These are phyloP conservation scores for Ceratobasidium sp. DNA, from an alignment of 1,284 basidiomycete species.

Conservation along the genomic window DNA sequence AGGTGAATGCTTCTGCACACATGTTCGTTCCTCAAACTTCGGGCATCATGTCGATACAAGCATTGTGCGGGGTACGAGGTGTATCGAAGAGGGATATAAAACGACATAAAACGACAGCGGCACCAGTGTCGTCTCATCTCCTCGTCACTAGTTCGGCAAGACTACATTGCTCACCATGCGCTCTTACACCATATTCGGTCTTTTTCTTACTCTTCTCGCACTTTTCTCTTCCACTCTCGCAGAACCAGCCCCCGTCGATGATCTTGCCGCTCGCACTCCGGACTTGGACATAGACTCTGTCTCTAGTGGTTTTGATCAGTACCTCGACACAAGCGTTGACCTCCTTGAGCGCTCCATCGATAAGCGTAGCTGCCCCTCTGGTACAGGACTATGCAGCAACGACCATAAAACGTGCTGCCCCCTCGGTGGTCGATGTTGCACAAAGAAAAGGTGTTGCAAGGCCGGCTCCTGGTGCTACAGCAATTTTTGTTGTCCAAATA, in stretches of 20 bases:
- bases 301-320: not conserved
- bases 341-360: not conserved
- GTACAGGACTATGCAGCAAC: not conserved
- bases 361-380: not conserved
- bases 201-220: not conserved
- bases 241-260: not conserved
- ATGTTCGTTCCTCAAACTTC: not conserved
- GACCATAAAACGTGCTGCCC: slow-evolving; percentile 16
- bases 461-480: slow-evolving; percentile 12
- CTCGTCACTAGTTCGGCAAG: too few relatives aligned
- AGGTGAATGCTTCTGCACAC: not conserved
- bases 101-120: too few relatives aligned
- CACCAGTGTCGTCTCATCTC: too few relatives aligned
- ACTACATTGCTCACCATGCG: not conserved
- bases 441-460: slow-evolving; percentile 5
- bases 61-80: not conserved
- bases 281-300: not conserved
- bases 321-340: not conserved
- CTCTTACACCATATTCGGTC: not conserved
- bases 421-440: slow-evolving; percentile 9
- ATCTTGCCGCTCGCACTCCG: not conserved
- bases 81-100: too few relatives aligned
- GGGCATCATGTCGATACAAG: not conserved
- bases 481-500: not conserved
- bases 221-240: not conserved